Evolutionary conservation across 768 basidiomycete species (phyloP).

Genomic region (Russula dissimulans): DNA sequence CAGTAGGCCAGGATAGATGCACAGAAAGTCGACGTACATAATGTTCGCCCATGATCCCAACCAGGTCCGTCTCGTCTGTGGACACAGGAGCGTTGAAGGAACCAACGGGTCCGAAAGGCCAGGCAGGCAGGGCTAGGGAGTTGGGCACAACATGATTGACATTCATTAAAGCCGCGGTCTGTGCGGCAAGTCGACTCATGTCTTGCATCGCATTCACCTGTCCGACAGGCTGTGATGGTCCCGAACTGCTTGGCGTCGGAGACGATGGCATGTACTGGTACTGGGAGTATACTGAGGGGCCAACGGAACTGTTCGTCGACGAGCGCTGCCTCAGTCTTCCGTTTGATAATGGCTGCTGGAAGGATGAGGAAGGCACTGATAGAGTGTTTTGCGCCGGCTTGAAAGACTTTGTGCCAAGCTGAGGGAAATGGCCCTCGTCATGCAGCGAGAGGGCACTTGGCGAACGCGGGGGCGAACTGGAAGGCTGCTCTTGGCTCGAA

Average conservation of each 20-base stretch:
- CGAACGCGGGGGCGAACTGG: background rate
- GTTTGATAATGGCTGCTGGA: background rate
- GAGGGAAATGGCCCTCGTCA: background rate
- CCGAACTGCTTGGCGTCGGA: background rate
- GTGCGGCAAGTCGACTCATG: background rate
- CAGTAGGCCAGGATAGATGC: background rate
- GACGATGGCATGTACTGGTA: slow-evolving; percentile 1
- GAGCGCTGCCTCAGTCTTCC: slow-evolving; percentile 1
- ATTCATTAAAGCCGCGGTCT: background rate
- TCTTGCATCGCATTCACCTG: background rate
- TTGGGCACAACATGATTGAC: background rate
- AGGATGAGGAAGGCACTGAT: background rate
- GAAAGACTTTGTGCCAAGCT: background rate
- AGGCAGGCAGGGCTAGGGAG: background rate
- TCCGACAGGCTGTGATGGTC: background rate
- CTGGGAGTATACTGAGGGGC: slow-evolving; percentile 2
- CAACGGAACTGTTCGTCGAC: background rate
- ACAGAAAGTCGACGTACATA: slow-evolving; percentile 7
- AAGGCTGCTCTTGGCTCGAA: background rate
- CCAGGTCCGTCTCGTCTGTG: slow-evolving; percentile 6
- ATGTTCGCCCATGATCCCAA: slow-evolving; percentile 20
- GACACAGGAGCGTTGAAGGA: background rate
- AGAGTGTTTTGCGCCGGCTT: background rate
- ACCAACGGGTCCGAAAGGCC: background rate
- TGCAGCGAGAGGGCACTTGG: background rate